These are phyloP conservation scores for Pythium phragmitis DNA, from an alignment of 352 stramenopile species.

Conservation along the genomic window DNA sequence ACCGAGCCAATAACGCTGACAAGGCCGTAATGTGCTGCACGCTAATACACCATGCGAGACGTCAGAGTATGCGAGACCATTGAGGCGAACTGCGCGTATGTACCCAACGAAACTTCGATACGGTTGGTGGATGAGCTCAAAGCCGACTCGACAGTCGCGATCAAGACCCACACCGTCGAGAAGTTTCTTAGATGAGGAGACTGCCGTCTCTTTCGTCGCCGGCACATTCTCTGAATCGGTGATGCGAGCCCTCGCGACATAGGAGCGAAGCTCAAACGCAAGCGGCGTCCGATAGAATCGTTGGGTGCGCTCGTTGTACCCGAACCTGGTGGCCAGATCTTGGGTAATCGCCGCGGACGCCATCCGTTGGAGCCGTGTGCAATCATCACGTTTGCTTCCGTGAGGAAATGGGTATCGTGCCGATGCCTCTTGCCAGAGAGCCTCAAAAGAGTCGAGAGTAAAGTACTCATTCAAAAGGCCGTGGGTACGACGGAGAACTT, in stretches of 20 bases:
- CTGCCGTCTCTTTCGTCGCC: neutral
- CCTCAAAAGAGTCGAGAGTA: slow-evolving; percentile 14
- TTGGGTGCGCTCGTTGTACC: slow-evolving; percentile 17
- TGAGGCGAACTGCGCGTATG: neutral
- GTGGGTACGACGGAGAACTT: slow-evolving; percentile 13
- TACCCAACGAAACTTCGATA: slow-evolving; percentile 29
- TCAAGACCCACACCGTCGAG: slow-evolving; percentile 20
- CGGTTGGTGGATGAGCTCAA: slow-evolving; percentile 26
- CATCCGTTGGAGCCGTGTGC: slow-evolving; percentile 5
- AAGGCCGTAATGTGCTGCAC: slow-evolving; percentile 16
- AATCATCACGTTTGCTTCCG: neutral
- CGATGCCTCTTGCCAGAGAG: slow-evolving; percentile 15
- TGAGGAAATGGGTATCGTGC: neutral
- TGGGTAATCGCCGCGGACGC: slow-evolving; percentile 13
- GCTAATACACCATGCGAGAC: neutral
- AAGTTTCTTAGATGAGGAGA: slow-evolving; percentile 10
- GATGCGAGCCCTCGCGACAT: neutral
- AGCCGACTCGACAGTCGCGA: slow-evolving; percentile 20
- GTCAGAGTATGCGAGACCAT: neutral
- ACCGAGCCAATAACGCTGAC: slow-evolving; percentile 20
- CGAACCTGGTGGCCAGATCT: slow-evolving; percentile 23
- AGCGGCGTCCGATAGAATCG: slow-evolving; percentile 28
- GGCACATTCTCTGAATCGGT: neutral
- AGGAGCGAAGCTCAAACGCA: slow-evolving; percentile 9
- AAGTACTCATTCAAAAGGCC: slow-evolving; percentile 5